These are phyloP conservation scores for Hypericum androsaemum DNA, from an alignment of 345 rosid species.

Conservation along the genomic window DNA sequence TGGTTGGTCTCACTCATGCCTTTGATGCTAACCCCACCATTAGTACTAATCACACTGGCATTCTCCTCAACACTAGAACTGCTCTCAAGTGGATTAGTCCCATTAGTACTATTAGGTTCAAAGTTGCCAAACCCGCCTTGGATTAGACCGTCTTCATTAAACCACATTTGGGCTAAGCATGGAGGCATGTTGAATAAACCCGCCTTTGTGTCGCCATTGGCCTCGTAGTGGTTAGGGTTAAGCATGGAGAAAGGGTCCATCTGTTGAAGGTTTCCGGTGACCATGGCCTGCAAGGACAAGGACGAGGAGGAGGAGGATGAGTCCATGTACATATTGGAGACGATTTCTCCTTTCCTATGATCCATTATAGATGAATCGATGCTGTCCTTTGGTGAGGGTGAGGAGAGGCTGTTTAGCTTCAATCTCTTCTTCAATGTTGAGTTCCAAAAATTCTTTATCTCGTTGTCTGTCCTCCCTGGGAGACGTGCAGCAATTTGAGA, in stretches of 20 bases:
- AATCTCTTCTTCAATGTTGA: slow-evolving; percentile 69
- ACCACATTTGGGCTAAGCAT: slow-evolving; percentile 21
- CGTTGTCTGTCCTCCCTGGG: slow-evolving; percentile 88
- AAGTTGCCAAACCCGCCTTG: slow-evolving; percentile 28
- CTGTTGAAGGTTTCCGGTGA: slow-evolving; percentile 19
- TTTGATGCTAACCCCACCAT: slow-evolving; percentile 27
- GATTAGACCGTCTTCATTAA: slow-evolving; percentile 21
- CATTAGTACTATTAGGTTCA: slow-evolving; percentile 34
- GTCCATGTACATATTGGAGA: slow-evolving; percentile 30
- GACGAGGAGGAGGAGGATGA: slow-evolving; percentile 40
- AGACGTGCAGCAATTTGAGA: slow-evolving; percentile 88
- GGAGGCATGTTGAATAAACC: slow-evolving; percentile 28
- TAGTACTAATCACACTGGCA: slow-evolving; percentile 26
- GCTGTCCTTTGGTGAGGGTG: slow-evolving; percentile 50
- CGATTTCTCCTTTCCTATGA: slow-evolving; percentile 20
- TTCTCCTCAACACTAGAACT: slow-evolving; percentile 18
- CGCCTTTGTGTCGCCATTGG: slow-evolving; percentile 20
- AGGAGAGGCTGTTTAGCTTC: slow-evolving; percentile 28
- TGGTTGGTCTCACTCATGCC: slow-evolving; percentile 26
- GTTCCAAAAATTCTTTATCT: slow-evolving; percentile 94
- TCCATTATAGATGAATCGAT: slow-evolving; percentile 35
- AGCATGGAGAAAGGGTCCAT: slow-evolving; percentile 35
- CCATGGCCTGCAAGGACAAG: slow-evolving; percentile 35
- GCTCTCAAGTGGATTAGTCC: slow-evolving; percentile 44
- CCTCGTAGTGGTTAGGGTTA: slow-evolving; percentile 23